Evolutionary conservation across 169 alveolate genomes (phyloP), one percentile per base, ranked within the genome.

Genomic region (Eimeria praecox): DNA sequence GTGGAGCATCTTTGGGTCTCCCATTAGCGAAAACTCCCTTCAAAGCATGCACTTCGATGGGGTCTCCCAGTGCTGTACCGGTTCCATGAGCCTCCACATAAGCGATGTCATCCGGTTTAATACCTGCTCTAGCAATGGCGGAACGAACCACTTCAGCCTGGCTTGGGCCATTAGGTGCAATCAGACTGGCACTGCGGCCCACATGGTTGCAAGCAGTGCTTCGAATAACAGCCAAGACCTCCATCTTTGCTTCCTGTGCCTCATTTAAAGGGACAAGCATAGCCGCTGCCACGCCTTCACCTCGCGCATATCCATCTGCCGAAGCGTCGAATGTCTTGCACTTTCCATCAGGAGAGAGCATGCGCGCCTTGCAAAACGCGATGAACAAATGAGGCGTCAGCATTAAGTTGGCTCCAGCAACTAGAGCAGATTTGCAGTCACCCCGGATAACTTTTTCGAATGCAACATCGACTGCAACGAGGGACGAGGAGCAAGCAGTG

Each of bases 401-500:
- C 96, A 97, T 96, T 92, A 97, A 96, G 94, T 97, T 97, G 35
- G 97, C 97, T 9, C 98, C 98, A 8, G 97, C 97, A 38, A 96
- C 97, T 59, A 95, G 97, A 1, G 98, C 98, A 24, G 97, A 96
- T 30, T 56, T 89, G 94, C 98, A 97, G 77, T 96, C 92, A 10
- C 97, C 97, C 20, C 96, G 64, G 9, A 96, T 87, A 9, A 97
- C 64, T 20, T 96, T 97, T 54, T 92, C 95, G 24, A 95, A 89
- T 33, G 98, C 98, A 22, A 97, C 95, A 83, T 97, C 97, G 35
- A 97, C 94, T 10, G 98, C 98, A 42, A 97, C 98, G 42, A 97
- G 96, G 20, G 98, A 97, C 22, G 98, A 97, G 16, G 98, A 97
- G 77, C 98, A 97, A 5, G 98, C 98, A n/a, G 98, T 97, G 49